These are phyloP conservation scores for Thoreauomyces humboldtii DNA, from an alignment of 192 early-diverging fungal species.

Conservation along the genomic window DNA sequence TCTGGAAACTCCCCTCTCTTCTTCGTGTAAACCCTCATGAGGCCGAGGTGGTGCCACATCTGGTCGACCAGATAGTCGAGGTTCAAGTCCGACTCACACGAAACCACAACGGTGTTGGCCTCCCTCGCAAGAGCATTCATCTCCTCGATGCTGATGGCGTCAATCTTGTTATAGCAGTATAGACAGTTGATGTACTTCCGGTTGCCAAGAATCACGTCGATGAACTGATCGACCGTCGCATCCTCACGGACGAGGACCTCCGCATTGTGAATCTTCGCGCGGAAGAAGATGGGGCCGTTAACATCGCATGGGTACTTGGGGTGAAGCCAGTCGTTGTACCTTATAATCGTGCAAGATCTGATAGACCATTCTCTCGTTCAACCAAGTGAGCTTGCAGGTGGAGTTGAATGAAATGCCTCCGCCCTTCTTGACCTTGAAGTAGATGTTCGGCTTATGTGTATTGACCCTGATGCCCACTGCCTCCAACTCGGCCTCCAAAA, in stretches of 20 bases:
- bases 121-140: slow-evolving; percentile 88
- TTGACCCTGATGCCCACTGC: slow-evolving; percentile 96
- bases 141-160: slow-evolving; percentile 91
- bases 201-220: slow-evolving; percentile 98
- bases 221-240: slow-evolving; percentile 93
- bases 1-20: slow-evolving; percentile 92
- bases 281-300: too few species aligned
- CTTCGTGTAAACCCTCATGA: slow-evolving; percentile 97
- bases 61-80: slow-evolving; percentile 85
- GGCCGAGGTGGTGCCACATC: slow-evolving; percentile 84
- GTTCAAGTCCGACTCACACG: slow-evolving; percentile 89
- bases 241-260: slow-evolving; percentile 97
- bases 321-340: too few species aligned
- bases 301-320: too few species aligned
- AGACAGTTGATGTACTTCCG: slow-evolving; percentile 94
- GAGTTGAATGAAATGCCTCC: slow-evolving; percentile 95
- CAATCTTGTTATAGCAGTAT: slow-evolving; percentile 96
- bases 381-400: slow-evolving; percentile 78
- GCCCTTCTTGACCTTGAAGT: slow-evolving; percentile 97
- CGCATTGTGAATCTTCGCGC: slow-evolving; percentile 92
- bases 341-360: slow-evolving; percentile 93
- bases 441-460: slow-evolving; percentile 82
- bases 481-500: slow-evolving; percentile 91
- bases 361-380: slow-evolving; percentile 90
- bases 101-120: slow-evolving; percentile 82